These are phyloP conservation scores for Brassica rapa DNA, from an alignment of 345 rosid species.

Conservation along the genomic window DNA sequence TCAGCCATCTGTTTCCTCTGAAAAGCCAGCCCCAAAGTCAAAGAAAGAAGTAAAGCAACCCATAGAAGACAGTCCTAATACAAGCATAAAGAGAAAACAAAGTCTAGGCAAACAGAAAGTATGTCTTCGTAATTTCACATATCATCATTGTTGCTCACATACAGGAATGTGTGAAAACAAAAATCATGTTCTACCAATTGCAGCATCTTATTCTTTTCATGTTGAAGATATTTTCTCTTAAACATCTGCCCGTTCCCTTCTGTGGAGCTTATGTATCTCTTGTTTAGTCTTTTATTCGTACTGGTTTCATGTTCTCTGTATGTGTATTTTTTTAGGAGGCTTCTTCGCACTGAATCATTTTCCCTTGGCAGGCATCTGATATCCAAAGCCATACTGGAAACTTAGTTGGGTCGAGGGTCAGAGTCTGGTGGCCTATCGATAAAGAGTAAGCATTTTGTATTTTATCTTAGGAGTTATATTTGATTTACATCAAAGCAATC, in stretches of 20 bases:
- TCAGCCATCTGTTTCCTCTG: conserved; percentile 57
- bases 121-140: conserved; percentile 25
- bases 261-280: not conserved
- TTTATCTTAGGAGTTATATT: conserved; percentile 6
- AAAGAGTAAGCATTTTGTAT: conserved; percentile 44
- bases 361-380: conserved; percentile 57
- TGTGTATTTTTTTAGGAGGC: not conserved
- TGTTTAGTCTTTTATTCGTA: not conserved
- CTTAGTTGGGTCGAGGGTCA: conserved; percentile 71
- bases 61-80: conserved; percentile 56
- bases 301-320: not conserved
- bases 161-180: not conserved
- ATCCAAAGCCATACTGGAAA: conserved; percentile 44
- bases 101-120: conserved; percentile 59
- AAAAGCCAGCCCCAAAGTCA: conserved; percentile 53
- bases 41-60: conserved; percentile 49
- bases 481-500: conserved; percentile 1
- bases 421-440: conserved; percentile 95
- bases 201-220: conserved; percentile 9
- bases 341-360: conserved; percentile 31
- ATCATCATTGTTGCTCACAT: not conserved
- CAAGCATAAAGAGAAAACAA: conserved; percentile 60
- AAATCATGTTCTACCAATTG: not conserved
- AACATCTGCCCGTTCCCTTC: not conserved
- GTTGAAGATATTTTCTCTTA: not conserved